phyloP scores from a whole-genome alignment of 345 rosid genomes.

The Crucihimalaya himalaica region DNA sequence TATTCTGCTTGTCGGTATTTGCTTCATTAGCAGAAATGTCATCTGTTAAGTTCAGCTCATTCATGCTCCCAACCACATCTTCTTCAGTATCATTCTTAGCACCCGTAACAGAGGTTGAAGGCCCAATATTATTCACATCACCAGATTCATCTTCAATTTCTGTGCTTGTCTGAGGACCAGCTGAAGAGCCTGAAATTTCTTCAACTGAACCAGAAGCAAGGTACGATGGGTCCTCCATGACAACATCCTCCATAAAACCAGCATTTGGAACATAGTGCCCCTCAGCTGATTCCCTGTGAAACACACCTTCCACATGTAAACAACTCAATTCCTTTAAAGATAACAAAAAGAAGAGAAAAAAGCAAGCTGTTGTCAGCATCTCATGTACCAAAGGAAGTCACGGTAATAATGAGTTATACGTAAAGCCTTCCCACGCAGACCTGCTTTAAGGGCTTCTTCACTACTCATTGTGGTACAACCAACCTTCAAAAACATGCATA shows the following conservation, averaged over 20 bases:
- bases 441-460: conserved; percentile 76
- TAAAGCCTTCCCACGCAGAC: conserved; percentile 92
- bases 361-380: conserved; percentile 13
- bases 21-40: conserved; percentile 41
- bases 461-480: conserved; percentile 88
- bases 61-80: conserved; percentile 43
- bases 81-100: conserved; percentile 38
- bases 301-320: no score
- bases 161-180: conserved; percentile 38
- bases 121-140: background rate
- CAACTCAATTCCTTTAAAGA: background rate
- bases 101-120: conserved; percentile 39
- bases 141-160: conserved; percentile 41
- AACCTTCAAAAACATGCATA: conserved; percentile 54
- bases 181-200: conserved; percentile 39
- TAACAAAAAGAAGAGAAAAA: background rate
- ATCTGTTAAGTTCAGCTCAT: conserved; percentile 52
- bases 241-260: conserved; percentile 81
- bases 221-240: conserved; percentile 72
- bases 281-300: conserved; percentile 77
- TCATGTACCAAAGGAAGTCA: conserved; percentile 74
- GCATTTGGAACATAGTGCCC: conserved; percentile 79
- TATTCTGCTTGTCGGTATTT: conserved; percentile 50
- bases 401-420: conserved; percentile 79
- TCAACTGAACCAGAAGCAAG: conserved; percentile 49